Conservation (phyloP, 2,329 filamentous ascomycete genomes). For the Sporothrix variecibatus region DNA sequence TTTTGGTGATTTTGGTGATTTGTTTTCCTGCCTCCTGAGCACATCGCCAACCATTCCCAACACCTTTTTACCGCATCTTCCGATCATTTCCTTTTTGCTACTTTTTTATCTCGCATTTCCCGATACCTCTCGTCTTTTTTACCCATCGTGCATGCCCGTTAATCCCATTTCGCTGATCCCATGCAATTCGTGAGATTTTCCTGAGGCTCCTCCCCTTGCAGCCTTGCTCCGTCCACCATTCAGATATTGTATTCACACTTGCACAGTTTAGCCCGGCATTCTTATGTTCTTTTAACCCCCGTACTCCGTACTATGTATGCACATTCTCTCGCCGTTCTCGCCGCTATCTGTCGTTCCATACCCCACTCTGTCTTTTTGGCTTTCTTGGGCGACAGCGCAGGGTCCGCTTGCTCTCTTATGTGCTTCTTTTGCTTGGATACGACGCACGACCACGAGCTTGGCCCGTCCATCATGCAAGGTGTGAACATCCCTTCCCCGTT, state of each 20-base stretch:
- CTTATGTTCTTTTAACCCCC: neutral
- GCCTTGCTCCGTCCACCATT: conserved; percentile 2
- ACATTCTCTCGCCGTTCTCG: neutral
- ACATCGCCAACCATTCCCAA: neutral
- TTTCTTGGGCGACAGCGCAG: neutral
- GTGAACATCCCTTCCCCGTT: neutral
- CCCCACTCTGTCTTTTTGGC: conserved; percentile 11
- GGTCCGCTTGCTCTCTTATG: neutral
- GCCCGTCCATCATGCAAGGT: conserved; percentile 14
- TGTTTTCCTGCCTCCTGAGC: neutral
- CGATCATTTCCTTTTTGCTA: neutral
- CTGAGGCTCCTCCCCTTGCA: conserved; percentile 14
- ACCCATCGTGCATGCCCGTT: neutral
- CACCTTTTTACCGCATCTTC: neutral
- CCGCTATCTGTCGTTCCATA: conserved; percentile 1
- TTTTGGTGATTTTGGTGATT: neutral
- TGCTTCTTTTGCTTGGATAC: neutral
- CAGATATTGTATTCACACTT: conserved; percentile 1
- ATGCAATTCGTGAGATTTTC: conserved; percentile 14
- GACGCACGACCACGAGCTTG: conserved; percentile 17
- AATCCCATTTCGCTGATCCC: conserved; percentile 6
- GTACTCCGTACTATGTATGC: neutral
- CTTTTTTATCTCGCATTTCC: neutral
- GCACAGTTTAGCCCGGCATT: neutral
- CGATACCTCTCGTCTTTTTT: neutral